A percentile compares a stretch with the other conserved stretches of the same genome.
phyloP scores from a whole-genome alignment of 257 asterid genomes.

The Nicotiana noctiflora region DNA sequence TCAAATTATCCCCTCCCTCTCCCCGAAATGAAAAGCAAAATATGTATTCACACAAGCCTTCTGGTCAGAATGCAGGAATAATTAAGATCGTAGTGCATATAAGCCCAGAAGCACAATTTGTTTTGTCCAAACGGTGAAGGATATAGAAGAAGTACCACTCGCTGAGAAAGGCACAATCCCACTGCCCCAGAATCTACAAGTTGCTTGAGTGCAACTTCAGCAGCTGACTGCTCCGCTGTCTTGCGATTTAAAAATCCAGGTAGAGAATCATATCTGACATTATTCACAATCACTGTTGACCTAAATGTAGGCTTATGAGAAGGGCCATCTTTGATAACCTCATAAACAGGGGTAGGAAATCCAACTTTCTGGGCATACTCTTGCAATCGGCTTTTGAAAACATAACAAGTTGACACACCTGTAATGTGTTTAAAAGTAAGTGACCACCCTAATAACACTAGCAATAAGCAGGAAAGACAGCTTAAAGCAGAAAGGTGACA shows the following conservation, averaged over 20 bases:
- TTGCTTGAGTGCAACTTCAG: constrained; percentile 87
- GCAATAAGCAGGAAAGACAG: not conserved
- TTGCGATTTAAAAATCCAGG: constrained; percentile 89
- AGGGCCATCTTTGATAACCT: constrained; percentile 83
- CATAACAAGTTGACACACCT: constrained; percentile 77
- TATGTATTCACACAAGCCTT: not conserved
- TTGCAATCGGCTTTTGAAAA: constrained; percentile 92
- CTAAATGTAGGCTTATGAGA: constrained; percentile 82
- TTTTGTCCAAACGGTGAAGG: not conserved
- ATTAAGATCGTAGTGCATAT: not conserved
- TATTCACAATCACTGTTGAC: constrained; percentile 61
- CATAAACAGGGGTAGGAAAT: constrained; percentile 65
- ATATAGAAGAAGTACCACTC: constrained; percentile 50
- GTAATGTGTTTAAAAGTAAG: constrained; percentile 14
- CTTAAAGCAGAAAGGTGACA: not conserved
- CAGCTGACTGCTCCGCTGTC: constrained; percentile 98
- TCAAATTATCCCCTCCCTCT: not conserved
- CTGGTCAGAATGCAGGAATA: not conserved
- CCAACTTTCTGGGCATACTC: constrained; percentile 91
- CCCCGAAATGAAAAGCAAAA: not conserved
- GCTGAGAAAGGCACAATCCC: constrained; percentile 46
- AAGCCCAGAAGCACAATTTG: not conserved
- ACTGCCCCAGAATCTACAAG: constrained; percentile 36
- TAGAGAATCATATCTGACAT: constrained; percentile 75
- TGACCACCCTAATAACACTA: not conserved